Evolutionary conservation across 768 basidiomycete species (phyloP).

Genomic region (Suillus subalutaceus): DNA sequence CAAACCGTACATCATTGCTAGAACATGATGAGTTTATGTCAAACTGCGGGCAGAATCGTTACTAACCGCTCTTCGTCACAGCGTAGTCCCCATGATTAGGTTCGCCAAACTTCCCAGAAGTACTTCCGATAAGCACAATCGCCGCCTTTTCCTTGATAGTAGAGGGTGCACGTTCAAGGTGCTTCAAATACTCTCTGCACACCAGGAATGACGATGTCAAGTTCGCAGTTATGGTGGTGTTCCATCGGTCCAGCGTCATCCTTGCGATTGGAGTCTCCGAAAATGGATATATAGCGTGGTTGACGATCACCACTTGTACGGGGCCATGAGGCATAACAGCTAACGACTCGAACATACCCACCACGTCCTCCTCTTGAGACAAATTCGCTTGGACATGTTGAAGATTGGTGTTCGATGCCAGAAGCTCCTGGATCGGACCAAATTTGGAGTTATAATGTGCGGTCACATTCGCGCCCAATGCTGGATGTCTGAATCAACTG

Average conservation of each 20-base stretch:
- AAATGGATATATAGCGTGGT: constrained; percentile 57
- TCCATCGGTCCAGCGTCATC: constrained; percentile 68
- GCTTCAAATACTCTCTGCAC: constrained; percentile 57
- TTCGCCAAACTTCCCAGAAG: constrained; percentile 75
- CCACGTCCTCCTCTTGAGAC: constrained; percentile 54
- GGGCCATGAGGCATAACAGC: constrained; percentile 45
- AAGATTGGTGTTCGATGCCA: constrained; percentile 33
- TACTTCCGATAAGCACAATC: constrained; percentile 70
- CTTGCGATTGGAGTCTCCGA: constrained; percentile 51
- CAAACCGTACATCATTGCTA: constrained; percentile 76
- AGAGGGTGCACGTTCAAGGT: constrained; percentile 40
- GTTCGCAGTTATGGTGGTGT: constrained; percentile 60
- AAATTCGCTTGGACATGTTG: constrained; percentile 59
- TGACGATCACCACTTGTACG: constrained; percentile 61
- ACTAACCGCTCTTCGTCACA: constrained; percentile 65
- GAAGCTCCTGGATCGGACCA: constrained; percentile 43
- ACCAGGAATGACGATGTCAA: constrained; percentile 71
- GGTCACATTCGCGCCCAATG: constrained; percentile 70
- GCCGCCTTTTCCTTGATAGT: constrained; percentile 55
- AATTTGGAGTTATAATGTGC: constrained; percentile 29
- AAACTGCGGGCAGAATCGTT: background rate
- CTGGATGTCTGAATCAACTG: constrained; percentile 35
- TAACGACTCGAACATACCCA: constrained; percentile 47
- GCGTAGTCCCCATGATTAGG: constrained; percentile 69
- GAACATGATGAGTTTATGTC: background rate